Conservation (phyloP, 169 alveolate genomes). For the Babesia sp. region DNA sequence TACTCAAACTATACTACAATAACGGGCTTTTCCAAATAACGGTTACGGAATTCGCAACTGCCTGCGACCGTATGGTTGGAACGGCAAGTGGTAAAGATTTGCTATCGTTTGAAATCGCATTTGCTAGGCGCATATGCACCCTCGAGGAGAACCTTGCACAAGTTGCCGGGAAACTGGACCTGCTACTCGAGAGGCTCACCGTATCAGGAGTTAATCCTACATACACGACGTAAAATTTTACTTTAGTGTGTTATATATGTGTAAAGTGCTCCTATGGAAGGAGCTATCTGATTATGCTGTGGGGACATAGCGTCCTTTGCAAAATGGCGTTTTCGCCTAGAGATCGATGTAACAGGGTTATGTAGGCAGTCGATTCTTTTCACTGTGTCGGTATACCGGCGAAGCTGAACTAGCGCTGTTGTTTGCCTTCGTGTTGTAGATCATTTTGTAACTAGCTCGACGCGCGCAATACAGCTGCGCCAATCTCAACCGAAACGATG, state of each 20-base stretch:
- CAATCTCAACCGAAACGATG: slow-evolving; percentile 24
- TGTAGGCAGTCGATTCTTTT: not conserved
- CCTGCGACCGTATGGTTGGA: slow-evolving; percentile 42
- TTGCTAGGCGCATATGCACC: slow-evolving; percentile 13
- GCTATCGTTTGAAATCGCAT: slow-evolving; percentile 37
- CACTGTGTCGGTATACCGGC: not conserved
- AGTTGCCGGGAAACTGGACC: slow-evolving; percentile 22
- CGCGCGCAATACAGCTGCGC: not conserved
- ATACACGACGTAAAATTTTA: not conserved
- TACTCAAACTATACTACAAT: slow-evolving; percentile 38
- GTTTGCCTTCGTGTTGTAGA: not conserved
- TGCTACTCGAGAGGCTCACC: not conserved
- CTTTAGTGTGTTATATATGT: not conserved
- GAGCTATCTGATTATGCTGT: not conserved
- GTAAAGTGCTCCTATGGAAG: not conserved
- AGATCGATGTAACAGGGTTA: not conserved
- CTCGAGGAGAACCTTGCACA: slow-evolving; percentile 28
- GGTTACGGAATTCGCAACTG: slow-evolving; percentile 47
- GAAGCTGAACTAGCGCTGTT: not conserved
- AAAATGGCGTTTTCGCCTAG: not conserved
- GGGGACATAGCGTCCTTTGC: no score
- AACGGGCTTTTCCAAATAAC: slow-evolving; percentile 21
- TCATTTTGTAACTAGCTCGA: not conserved
- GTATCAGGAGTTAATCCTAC: not conserved
- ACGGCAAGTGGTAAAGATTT: slow-evolving; percentile 37